Percentiles rank a stretch among this genome's conserved stretches.
phyloP scores from a whole-genome alignment of 2,329 filamentous ascomycete species.

The Colletotrichum aenigma region DNA sequence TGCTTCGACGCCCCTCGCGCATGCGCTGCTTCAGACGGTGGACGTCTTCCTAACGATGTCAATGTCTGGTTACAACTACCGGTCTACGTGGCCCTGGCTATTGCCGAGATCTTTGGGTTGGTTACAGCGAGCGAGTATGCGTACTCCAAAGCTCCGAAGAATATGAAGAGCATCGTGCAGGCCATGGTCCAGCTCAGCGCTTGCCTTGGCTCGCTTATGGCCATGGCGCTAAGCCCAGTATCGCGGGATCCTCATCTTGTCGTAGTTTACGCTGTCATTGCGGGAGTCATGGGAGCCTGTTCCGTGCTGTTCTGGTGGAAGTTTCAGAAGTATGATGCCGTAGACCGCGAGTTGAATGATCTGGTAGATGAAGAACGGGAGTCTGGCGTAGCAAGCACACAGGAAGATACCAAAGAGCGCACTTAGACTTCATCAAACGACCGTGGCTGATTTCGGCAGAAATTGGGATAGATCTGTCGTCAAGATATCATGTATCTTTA shows the following conservation, averaged over 20 bases:
- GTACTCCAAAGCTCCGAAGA: slow-evolving; percentile 43
- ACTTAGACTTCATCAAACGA: background rate
- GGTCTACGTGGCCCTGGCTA: slow-evolving; percentile 39
- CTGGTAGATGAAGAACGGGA: background rate
- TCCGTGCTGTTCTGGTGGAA: background rate
- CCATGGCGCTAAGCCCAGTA: background rate
- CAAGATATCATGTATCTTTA: background rate
- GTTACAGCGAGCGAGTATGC: slow-evolving; percentile 46
- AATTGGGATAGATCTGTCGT: background rate
- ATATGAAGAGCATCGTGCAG: slow-evolving; percentile 39
- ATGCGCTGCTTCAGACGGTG: slow-evolving; percentile 25
- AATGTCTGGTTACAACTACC: slow-evolving; percentile 44
- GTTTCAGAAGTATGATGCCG: background rate
- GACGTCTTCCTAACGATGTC: slow-evolving; percentile 30
- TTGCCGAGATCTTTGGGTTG: slow-evolving; percentile 45
- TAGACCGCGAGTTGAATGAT: background rate
- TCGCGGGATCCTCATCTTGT: background rate
- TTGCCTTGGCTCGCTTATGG: background rate
- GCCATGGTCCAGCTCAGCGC: slow-evolving; percentile 27
- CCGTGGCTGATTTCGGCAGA: background rate
- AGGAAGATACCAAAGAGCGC: background rate
- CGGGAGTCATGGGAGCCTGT: background rate
- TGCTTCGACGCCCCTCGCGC: slow-evolving; percentile 22
- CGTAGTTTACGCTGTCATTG: background rate
- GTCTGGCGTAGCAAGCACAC: background rate